Evolutionary conservation across 2,329 filamentous ascomycete genomes (phyloP).

Genomic region (Colletotrichum acutatum): DNA sequence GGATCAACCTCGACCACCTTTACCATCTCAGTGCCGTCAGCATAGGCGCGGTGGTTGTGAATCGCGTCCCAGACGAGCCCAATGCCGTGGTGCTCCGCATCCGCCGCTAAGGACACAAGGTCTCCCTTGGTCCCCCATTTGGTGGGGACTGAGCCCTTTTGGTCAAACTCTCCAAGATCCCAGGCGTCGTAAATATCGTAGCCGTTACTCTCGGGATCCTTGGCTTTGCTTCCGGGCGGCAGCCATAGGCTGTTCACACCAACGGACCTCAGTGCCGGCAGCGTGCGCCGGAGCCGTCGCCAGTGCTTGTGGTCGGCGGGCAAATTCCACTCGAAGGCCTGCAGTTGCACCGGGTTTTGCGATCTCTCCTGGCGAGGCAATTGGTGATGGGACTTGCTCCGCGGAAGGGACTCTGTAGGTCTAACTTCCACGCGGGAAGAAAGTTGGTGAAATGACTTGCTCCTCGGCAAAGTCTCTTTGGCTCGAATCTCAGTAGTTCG

Average conservation of each 20-base stretch:
- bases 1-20: slow-evolving; percentile 29
- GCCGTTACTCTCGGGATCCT: slow-evolving; percentile 30
- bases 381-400: slow-evolving; percentile 13
- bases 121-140: slow-evolving; percentile 34
- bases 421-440: background rate
- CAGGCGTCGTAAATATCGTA: slow-evolving; percentile 34
- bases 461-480: background rate
- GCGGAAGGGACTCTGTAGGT: slow-evolving; percentile 2
- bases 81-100: slow-evolving; percentile 19
- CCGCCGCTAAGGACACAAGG: slow-evolving; percentile 12
- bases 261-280: slow-evolving; percentile 14
- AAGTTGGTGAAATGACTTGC: background rate
- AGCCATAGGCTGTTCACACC: slow-evolving; percentile 28
- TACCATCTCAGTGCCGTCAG: slow-evolving; percentile 29
- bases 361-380: slow-evolving; percentile 8
- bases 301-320: slow-evolving; percentile 29
- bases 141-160: slow-evolving; percentile 30
- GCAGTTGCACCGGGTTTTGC: slow-evolving; percentile 27
- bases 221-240: slow-evolving; percentile 32
- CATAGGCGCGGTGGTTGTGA: slow-evolving; percentile 34
- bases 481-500: background rate
- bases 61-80: slow-evolving; percentile 31
- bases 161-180: slow-evolving; percentile 32
- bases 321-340: slow-evolving; percentile 32
- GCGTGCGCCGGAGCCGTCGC: background rate